Percentiles rank a stretch among this genome's conserved stretches.
phyloP scores from a whole-genome alignment of 2,329 filamentous ascomycete species.

The Trichoderma sp. region DNA sequence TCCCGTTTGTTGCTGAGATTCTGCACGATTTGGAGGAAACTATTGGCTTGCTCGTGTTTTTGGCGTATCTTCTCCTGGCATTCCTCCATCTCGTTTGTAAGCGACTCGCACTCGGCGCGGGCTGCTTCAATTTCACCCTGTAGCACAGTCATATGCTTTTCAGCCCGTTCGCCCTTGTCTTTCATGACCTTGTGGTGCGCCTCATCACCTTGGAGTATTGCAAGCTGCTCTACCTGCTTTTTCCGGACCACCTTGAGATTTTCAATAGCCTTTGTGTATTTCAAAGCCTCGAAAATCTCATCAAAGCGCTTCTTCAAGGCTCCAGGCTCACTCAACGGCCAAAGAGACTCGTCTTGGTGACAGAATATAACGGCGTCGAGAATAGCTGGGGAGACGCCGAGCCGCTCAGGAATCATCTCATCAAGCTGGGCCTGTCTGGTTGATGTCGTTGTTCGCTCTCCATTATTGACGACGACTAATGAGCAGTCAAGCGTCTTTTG shows the following conservation, averaged over 20 bases:
- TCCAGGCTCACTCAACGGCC: constrained; percentile 88
- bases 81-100: constrained; percentile 60
- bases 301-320: constrained; percentile 92
- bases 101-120: constrained; percentile 54
- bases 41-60: constrained; percentile 69
- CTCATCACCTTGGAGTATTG: constrained; percentile 70
- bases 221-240: constrained; percentile 73
- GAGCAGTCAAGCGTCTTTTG: constrained; percentile 84
- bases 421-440: constrained; percentile 79
- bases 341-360: constrained; percentile 95
- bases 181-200: constrained; percentile 79
- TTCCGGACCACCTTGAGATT: constrained; percentile 88
- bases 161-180: constrained; percentile 71
- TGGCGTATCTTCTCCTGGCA: constrained; percentile 57
- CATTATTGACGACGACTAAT: constrained; percentile 71
- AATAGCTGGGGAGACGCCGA: constrained; percentile 87
- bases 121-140: constrained; percentile 63
- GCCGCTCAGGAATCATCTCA: constrained; percentile 75
- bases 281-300: constrained; percentile 94
- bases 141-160: constrained; percentile 63
- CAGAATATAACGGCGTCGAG: constrained; percentile 97
- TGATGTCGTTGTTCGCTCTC: constrained; percentile 75
- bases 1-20: constrained; percentile 74
- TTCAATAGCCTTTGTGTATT: constrained; percentile 96
- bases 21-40: constrained; percentile 71